Evolutionary conservation across 306 rosid genomes (phyloP).

Genomic region (Mimosa pudica): DNA sequence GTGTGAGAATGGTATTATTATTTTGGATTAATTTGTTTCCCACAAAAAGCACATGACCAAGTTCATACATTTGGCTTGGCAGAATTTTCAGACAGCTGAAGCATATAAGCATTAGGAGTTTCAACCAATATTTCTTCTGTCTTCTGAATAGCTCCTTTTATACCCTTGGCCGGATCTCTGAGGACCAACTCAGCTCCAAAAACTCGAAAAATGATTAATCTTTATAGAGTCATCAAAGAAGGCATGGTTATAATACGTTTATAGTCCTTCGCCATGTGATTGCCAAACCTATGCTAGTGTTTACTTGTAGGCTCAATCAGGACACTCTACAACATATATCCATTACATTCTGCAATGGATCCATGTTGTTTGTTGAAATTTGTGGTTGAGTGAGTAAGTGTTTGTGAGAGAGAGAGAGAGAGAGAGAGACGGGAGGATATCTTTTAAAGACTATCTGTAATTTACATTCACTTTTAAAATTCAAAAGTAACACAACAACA

Average conservation of each 20-base stretch:
- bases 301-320: conserved; percentile 85
- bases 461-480: not conserved
- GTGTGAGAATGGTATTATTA: conserved; percentile 16
- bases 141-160: conserved; percentile 88
- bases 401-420: not conserved
- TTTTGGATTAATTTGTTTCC: conserved; percentile 16
- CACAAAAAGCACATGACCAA: conserved; percentile 6
- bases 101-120: conserved; percentile 79
- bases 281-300: conserved; percentile 91
- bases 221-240: conserved; percentile 86
- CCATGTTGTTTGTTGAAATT: not conserved
- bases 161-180: conserved; percentile 87
- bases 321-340: conserved; percentile 60
- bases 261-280: conserved; percentile 91
- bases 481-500: conserved; percentile 5
- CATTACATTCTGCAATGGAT: conserved; percentile 6
- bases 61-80: conserved; percentile 78
- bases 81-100: conserved; percentile 90
- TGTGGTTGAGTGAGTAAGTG: not conserved
- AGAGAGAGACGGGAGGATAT: not conserved
- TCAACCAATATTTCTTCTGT: conserved; percentile 75
- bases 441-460: not conserved
- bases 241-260: conserved; percentile 84
- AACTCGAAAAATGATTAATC: conserved; percentile 80
- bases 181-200: conserved; percentile 91